Conservation (phyloP, 2,329 filamentous ascomycete species). For the Penicillium capsulatum region DNA sequence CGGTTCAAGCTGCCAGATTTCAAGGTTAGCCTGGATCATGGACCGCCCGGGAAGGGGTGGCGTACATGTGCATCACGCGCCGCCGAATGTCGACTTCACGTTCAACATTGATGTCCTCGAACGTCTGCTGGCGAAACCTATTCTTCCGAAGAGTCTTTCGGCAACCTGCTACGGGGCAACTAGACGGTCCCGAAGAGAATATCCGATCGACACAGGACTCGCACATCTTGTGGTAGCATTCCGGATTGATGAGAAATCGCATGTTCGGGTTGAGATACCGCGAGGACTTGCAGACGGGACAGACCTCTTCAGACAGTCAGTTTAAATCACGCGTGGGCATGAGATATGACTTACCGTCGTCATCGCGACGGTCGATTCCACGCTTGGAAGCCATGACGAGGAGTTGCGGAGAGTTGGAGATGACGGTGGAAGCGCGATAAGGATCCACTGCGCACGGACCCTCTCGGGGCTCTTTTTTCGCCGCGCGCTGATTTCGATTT, state of each 20-base stretch:
- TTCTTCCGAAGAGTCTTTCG: slow-evolving; percentile 78
- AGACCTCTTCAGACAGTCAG: slow-evolving; percentile 60
- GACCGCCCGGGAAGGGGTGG: slow-evolving; percentile 1
- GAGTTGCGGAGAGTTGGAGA: slow-evolving; percentile 7
- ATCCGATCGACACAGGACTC: slow-evolving; percentile 91
- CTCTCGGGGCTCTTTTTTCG: slow-evolving; percentile 9
- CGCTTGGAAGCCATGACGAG: slow-evolving; percentile 26
- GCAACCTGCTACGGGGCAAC: slow-evolving; percentile 88
- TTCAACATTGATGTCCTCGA: slow-evolving; percentile 82
- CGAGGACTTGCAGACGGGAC: slow-evolving; percentile 94
- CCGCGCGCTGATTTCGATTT: slow-evolving; percentile 1
- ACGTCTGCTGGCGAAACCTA: slow-evolving; percentile 82
- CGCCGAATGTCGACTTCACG: slow-evolving; percentile 88
- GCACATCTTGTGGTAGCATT: slow-evolving; percentile 99
- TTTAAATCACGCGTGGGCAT: background rate
- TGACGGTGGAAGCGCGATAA: slow-evolving; percentile 11
- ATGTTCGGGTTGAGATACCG: slow-evolving; percentile 93
- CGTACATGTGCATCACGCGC: slow-evolving; percentile 61
- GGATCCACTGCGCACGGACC: slow-evolving; percentile 20
- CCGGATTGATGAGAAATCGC: slow-evolving; percentile 92
- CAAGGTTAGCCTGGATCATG: background rate
- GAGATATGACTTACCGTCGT: slow-evolving; percentile 35
- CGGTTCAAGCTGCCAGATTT: slow-evolving; percentile 69
- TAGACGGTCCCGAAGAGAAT: slow-evolving; percentile 85
- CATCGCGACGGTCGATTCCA: slow-evolving; percentile 36